Percentiles rank a stretch among this genome's conserved stretches.
Conservation (phyloP, 169 alveolate species). For the Condylostoma magnum region DNA sequence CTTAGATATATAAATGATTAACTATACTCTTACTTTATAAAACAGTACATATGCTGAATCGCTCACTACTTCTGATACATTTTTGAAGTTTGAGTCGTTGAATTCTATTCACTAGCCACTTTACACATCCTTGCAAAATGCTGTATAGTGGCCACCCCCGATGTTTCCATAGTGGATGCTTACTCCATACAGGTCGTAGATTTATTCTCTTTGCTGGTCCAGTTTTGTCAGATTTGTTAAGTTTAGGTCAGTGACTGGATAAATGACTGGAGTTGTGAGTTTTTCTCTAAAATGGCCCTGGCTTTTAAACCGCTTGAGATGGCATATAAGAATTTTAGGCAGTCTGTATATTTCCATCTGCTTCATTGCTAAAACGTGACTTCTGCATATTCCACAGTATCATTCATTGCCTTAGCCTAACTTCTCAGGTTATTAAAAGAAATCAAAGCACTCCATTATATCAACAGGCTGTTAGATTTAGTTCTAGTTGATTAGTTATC, state of each 20-base stretch:
- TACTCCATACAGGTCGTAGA: conserved; percentile 78
- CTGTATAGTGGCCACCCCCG: conserved; percentile 84
- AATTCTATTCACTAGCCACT: conserved; percentile 71
- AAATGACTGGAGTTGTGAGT: conserved; percentile 46
- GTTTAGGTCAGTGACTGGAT: conserved; percentile 60
- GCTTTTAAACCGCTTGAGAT: conserved; percentile 87
- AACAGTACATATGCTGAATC: conserved; percentile 17
- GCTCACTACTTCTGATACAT: not conserved
- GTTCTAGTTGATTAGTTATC: no score
- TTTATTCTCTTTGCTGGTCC: not conserved
- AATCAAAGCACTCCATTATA: conserved; percentile 68
- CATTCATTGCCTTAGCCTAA: conserved; percentile 85
- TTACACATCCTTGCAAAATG: conserved; percentile 58
- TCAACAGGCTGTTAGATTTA: not conserved
- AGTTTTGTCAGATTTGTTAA: conserved; percentile 42
- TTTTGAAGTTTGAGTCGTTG: conserved; percentile 55
- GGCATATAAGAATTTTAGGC: conserved; percentile 84
- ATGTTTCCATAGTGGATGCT: conserved; percentile 76
- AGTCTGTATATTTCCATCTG: conserved; percentile 83
- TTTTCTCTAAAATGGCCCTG: conserved; percentile 41
- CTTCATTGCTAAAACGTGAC: conserved; percentile 85
- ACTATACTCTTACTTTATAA: conserved; percentile 13
- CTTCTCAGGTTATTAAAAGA: conserved; percentile 76
- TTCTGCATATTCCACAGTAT: conserved; percentile 89
- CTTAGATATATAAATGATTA: not conserved